Conservation (phyloP, 1,139 yeast genomes). For the Kodamaea sp. region DNA sequence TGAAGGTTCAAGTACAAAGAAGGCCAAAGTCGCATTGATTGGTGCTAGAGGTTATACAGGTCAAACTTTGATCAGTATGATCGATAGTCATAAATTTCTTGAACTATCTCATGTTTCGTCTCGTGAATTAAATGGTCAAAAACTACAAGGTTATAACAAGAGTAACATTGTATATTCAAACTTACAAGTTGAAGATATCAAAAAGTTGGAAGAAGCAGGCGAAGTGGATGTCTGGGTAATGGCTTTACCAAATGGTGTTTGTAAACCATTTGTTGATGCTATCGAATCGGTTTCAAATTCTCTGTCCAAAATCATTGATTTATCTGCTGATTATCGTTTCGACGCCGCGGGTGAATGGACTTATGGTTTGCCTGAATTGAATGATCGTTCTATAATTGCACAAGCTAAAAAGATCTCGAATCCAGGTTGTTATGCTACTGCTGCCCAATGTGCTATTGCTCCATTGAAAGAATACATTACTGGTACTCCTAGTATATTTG, state of each 20-base stretch:
- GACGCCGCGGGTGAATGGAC: slow-evolving; percentile 85
- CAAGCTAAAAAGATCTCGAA: slow-evolving; percentile 83
- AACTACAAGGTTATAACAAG: slow-evolving; percentile 83
- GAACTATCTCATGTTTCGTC: slow-evolving; percentile 93
- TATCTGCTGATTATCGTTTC: slow-evolving; percentile 94
- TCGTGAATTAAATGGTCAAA: slow-evolving; percentile 87
- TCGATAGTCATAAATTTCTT: slow-evolving; percentile 81
- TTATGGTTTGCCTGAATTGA: slow-evolving; percentile 87
- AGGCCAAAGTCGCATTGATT: slow-evolving; percentile 80
- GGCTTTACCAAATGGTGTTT: slow-evolving; percentile 98
- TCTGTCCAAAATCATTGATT: slow-evolving; percentile 77
- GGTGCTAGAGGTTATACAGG: slow-evolving; percentile 99
- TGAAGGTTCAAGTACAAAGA: slow-evolving; percentile 56
- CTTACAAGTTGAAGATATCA: slow-evolving; percentile 82
- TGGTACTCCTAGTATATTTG: slow-evolving; percentile 82
- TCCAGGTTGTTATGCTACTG: slow-evolving; percentile 99
- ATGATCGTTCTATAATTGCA: slow-evolving; percentile 61
- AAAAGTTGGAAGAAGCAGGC: slow-evolving; percentile 65
- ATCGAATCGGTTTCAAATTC: slow-evolving; percentile 63
- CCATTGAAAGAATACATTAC: slow-evolving; percentile 65
- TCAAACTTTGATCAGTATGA: slow-evolving; percentile 81
- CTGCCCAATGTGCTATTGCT: slow-evolving; percentile 89
- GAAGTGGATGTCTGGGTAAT: slow-evolving; percentile 96
- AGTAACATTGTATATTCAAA: slow-evolving; percentile 76
- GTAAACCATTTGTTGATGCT: slow-evolving; percentile 95